Conservation (phyloP, 176 grass and related monocot genomes). For the Metroxylon sagu region DNA sequence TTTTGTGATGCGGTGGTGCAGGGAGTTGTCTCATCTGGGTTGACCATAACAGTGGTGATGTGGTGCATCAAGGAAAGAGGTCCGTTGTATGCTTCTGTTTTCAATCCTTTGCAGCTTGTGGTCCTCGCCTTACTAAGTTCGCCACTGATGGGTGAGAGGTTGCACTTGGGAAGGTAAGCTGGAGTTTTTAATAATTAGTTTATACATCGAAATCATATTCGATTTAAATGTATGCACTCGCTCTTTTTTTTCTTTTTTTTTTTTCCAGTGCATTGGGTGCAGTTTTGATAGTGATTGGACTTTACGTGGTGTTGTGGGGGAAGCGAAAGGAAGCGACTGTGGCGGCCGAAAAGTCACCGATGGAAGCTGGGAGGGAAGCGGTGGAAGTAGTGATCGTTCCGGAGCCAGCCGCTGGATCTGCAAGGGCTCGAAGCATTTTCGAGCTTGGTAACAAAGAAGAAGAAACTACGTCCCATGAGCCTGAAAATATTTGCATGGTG, state of each 20-base stretch:
- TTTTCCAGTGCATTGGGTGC: slow-evolving; percentile 29
- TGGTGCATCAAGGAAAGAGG: slow-evolving; percentile 59
- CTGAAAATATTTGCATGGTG: no score
- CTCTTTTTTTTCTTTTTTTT: not conserved
- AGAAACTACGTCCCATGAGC: no score
- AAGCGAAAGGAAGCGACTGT: slow-evolving; percentile 25
- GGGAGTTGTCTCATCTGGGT: slow-evolving; percentile 32
- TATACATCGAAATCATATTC: no score
- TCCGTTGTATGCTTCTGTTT: slow-evolving; percentile 42
- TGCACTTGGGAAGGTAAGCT: slow-evolving; percentile 28
- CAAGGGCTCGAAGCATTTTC: no score
- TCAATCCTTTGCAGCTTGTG: slow-evolving; percentile 41
- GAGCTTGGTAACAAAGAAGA: no score
- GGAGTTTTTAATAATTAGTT: not conserved
- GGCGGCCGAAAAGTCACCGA: not conserved
- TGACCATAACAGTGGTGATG: slow-evolving; percentile 24
- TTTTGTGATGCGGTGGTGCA: not conserved
- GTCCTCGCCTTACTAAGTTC: slow-evolving; percentile 24
- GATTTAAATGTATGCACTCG: no score
- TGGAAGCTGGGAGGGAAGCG: no score
- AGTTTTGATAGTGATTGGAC: slow-evolving; percentile 30
- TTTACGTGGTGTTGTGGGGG: slow-evolving; percentile 47
- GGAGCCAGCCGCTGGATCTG: no score
- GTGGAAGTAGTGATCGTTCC: no score
- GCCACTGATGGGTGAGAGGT: slow-evolving; percentile 16